Evolutionary conservation across 331 rosid species (phyloP).

Genomic region (Malus hybrid): DNA sequence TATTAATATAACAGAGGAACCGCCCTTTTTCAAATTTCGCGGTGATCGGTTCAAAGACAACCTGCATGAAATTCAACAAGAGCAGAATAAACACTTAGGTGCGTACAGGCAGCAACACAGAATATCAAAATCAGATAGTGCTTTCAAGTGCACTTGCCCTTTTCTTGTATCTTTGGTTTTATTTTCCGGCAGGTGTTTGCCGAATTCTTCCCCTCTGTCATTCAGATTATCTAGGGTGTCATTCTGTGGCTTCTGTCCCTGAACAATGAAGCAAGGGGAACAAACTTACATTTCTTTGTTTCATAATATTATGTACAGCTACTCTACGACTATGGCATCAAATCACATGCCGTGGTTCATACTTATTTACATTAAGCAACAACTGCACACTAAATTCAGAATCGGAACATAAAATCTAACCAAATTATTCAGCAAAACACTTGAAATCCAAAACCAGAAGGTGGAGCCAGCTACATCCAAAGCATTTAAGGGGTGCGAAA

Average conservation of each 20-base stretch:
- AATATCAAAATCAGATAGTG: not conserved
- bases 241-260: slow-evolving; percentile 34
- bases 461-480: not conserved
- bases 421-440: not conserved
- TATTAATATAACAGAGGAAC: slow-evolving; percentile 31
- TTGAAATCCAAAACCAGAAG: not conserved
- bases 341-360: not conserved
- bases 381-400: not conserved
- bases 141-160: slow-evolving; percentile 38
- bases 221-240: slow-evolving; percentile 1
- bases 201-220: slow-evolving; percentile 17
- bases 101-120: not conserved
- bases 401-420: not conserved
- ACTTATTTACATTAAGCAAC: not conserved
- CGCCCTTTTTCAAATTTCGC: slow-evolving; percentile 27
- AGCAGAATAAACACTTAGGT: slow-evolving; percentile 3
- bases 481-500: not conserved
- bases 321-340: not conserved
- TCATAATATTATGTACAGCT: not conserved
- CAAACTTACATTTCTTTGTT: slow-evolving; percentile 11
- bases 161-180: slow-evolving; percentile 16
- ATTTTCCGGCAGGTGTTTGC: slow-evolving; percentile 18
- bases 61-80: slow-evolving; percentile 21
- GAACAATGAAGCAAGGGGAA: slow-evolving; percentile 22
- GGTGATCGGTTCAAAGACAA: slow-evolving; percentile 29